Evolutionary conservation across 495 filamentous ascomycete genomes (phyloP).

Genomic region (Penicillium taxi): DNA sequence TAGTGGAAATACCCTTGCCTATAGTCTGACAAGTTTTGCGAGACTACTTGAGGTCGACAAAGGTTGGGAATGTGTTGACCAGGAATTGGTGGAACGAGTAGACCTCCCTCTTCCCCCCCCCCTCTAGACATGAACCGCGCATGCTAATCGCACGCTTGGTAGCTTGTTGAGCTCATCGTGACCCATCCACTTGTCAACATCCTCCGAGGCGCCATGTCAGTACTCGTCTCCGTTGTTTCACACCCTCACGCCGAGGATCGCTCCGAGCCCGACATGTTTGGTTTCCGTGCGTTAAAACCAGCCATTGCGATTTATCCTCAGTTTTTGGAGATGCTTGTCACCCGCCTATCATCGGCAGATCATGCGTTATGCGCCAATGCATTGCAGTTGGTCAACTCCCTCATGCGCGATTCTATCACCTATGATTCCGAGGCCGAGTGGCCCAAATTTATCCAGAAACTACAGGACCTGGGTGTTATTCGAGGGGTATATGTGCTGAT

Average conservation of each 20-base stretch:
- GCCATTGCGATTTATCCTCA: constrained; percentile 84
- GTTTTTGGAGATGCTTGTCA: constrained; percentile 90
- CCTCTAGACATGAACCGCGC: not conserved
- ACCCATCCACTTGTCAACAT: constrained; percentile 97
- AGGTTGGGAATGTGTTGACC: constrained; percentile 80
- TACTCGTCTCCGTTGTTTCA: constrained; percentile 85
- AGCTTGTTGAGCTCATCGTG: constrained; percentile 90
- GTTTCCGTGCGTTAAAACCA: constrained; percentile 85
- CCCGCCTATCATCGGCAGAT: constrained; percentile 81
- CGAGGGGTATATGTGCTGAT: constrained; percentile 85
- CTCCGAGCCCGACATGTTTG: constrained; percentile 53
- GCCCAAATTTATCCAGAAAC: constrained; percentile 86
- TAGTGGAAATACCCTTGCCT: constrained; percentile 89
- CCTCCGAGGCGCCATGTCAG: constrained; percentile 90
- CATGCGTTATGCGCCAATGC: constrained; percentile 96
- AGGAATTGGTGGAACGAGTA: constrained; percentile 61
- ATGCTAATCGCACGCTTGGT: not conserved
- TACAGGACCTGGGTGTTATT: constrained; percentile 91
- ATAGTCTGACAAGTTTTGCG: constrained; percentile 80
- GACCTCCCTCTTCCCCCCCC: not conserved
- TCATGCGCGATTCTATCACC: constrained; percentile 90
- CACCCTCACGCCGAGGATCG: constrained; percentile 54
- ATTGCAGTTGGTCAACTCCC: constrained; percentile 85
- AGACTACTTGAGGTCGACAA: constrained; percentile 90
- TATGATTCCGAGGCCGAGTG: constrained; percentile 72